Evolutionary conservation across 371 early-diverging fungal species (phyloP), one percentile per base, ranked within the genome.

Genomic region (Conidiobolus incongruus): DNA sequence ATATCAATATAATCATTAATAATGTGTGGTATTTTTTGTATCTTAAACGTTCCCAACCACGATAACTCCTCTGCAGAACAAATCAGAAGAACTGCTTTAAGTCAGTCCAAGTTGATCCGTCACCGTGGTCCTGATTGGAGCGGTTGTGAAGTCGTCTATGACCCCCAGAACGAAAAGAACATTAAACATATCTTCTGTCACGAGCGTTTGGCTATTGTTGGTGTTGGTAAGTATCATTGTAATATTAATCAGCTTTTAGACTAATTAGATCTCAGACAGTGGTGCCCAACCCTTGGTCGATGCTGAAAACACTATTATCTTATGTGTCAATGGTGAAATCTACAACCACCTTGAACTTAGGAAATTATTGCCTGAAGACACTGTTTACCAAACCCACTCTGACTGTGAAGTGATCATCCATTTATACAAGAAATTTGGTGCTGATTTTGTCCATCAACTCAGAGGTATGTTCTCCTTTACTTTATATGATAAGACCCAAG

Each of bases 51-150:
- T n/a, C n/a, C n/a, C n/a, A n/a, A n/a, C n/a, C n/a, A n/a, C n/a
- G 77, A 83, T 60, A 70, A 69, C 44, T 81, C 77, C 52, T 78
- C 80, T 54, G 59, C 69, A 16, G 60, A 74, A 34, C 65, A 60
- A 34, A 83, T 77, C 59, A 77, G 94, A 45, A 73, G 74, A 51
- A 70, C 76, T 30, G 90, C 87, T 22, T 68, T 90, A 24, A 63
- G 66, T 48, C 70, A 87, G 30, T 81, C 91, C 36, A 91, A 88
- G 63, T 75, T 73, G 89, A 52, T 95, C 35, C 72, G 95, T 50
- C 95, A 95, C 55, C 84, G 95, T 55, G 95, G 95, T 32, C 95
- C 95, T 28, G 93, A 95, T 65, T 90, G 91, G 90, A 80, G 76
- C 58, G 95, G 95, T 31, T 78, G 80, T 63, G 63, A 66, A 26